Percentiles rank a stretch among this genome's conserved stretches.
phyloP scores from a whole-genome alignment of 1,284 basidiomycete genomes.

The Violaceomyces palustris region DNA sequence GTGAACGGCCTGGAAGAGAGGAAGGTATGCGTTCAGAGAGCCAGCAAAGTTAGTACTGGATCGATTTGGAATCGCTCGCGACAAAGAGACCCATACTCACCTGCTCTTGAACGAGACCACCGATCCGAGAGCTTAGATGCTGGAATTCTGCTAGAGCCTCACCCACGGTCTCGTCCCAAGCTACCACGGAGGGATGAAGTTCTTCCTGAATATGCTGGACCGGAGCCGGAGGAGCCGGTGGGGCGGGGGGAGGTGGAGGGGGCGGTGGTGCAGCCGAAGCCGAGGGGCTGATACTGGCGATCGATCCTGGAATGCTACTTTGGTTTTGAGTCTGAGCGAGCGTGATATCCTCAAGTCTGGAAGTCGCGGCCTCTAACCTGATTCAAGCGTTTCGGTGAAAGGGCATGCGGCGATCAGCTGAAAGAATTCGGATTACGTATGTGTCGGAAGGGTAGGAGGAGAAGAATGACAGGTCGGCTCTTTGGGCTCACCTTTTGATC shows the following conservation, averaged over 20 bases:
- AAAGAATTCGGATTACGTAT: too few relatives aligned
- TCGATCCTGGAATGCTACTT: too few relatives aligned
- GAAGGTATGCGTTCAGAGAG: too few relatives aligned
- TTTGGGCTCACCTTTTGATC: constrained; percentile 49
- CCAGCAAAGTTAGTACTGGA: background rate
- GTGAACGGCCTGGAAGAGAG: constrained; percentile 60
- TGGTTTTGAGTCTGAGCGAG: constrained; percentile 52
- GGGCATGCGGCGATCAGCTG: too few relatives aligned
- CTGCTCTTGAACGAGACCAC: constrained; percentile 61
- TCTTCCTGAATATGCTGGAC: constrained; percentile 45
- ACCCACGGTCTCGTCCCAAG: constrained; percentile 70
- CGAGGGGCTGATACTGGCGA: too few relatives aligned
- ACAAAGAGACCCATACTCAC: too few relatives aligned
- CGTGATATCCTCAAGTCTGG: constrained; percentile 86
- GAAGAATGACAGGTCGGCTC: background rate
- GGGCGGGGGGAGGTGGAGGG: constrained; percentile 10
- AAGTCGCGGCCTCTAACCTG: constrained; percentile 75
- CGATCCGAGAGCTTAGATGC: constrained; percentile 69
- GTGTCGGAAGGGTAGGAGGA: background rate
- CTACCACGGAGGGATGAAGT: constrained; percentile 65
- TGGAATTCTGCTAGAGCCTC: constrained; percentile 70
- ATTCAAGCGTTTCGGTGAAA: too few relatives aligned
- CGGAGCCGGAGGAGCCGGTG: constrained; percentile 12
- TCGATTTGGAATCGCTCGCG: background rate
- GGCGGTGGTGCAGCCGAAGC: constrained; percentile 12